These are phyloP conservation scores for Pyrenochaeta sp. DNA, from an alignment of 2,329 filamentous ascomycete species.

Conservation along the genomic window DNA sequence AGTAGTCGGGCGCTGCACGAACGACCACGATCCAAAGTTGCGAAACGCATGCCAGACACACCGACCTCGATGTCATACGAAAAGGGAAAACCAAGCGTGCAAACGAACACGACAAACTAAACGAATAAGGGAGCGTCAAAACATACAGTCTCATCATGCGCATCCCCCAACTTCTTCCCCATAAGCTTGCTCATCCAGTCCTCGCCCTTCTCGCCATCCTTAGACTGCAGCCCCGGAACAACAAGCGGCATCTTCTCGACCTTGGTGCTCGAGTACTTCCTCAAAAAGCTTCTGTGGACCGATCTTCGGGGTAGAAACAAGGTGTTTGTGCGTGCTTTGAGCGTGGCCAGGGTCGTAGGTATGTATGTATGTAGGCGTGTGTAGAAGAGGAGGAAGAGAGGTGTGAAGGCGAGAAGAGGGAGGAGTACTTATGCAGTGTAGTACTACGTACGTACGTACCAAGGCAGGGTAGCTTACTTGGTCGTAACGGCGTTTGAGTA, in stretches of 20 bases:
- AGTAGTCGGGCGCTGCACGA: no score
- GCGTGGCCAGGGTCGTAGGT: not conserved
- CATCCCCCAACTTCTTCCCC: conserved; percentile 61
- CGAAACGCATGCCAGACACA: no score
- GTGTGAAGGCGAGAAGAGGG: no score
- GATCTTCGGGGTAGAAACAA: no score
- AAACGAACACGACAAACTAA: no score
- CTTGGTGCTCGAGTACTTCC: conserved; percentile 5
- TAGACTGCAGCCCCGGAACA: conserved; percentile 55
- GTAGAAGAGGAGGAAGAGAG: not conserved
- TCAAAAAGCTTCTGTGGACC: not conserved
- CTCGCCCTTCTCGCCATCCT: conserved; percentile 38
- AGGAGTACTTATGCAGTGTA: conserved; percentile 19
- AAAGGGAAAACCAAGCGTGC: no score
- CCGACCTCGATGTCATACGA: no score
- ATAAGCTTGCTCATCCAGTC: conserved; percentile 58
- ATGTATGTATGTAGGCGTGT: conserved; percentile 1
- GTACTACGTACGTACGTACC: no score
- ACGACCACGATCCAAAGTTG: no score
- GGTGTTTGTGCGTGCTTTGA: no score
- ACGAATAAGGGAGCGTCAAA: no score
- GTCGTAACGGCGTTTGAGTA: no score
- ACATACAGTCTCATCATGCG: conserved; percentile 53
- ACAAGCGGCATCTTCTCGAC: conserved; percentile 58
- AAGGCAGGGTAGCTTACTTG: conserved; percentile 21